Evolutionary conservation across 78 protist species (phyloP).

Genomic region (Chrysochromulina parva): DNA sequence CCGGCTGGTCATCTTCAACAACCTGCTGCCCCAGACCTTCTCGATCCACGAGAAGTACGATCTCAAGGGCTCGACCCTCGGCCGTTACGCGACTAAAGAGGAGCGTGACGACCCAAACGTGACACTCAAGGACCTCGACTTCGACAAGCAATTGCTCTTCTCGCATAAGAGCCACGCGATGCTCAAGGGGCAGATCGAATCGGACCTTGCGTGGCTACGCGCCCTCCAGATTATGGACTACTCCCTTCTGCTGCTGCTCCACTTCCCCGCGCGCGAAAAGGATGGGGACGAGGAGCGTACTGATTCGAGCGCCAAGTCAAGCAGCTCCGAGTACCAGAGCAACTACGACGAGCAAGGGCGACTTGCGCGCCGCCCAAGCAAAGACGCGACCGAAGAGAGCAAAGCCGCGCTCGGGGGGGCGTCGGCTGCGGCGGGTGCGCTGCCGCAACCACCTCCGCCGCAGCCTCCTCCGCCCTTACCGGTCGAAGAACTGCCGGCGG

Average conservation of each 20-base stretch:
- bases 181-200: neutral
- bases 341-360: too few relatives aligned
- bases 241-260: neutral
- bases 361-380: too few relatives aligned
- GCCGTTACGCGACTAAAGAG: neutral
- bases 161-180: neutral
- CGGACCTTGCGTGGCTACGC: neutral
- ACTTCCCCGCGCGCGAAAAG: neutral
- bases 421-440: too few relatives aligned
- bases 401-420: too few relatives aligned
- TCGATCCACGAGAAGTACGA: neutral
- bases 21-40: neutral
- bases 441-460: too few relatives aligned
- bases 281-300: too few relatives aligned
- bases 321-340: too few relatives aligned
- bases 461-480: too few relatives aligned
- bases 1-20: neutral
- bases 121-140: constrained; percentile 8
- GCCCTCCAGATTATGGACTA: neutral
- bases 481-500: too few relatives aligned
- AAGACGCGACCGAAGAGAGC: too few relatives aligned
- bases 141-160: neutral
- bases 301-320: too few relatives aligned
- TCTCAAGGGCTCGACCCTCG: constrained; percentile 13
- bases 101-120: neutral